Evolutionary conservation across 768 basidiomycete genomes (phyloP), one percentile per base, ranked within the genome.

Genomic region (Podaxis rugospora): DNA sequence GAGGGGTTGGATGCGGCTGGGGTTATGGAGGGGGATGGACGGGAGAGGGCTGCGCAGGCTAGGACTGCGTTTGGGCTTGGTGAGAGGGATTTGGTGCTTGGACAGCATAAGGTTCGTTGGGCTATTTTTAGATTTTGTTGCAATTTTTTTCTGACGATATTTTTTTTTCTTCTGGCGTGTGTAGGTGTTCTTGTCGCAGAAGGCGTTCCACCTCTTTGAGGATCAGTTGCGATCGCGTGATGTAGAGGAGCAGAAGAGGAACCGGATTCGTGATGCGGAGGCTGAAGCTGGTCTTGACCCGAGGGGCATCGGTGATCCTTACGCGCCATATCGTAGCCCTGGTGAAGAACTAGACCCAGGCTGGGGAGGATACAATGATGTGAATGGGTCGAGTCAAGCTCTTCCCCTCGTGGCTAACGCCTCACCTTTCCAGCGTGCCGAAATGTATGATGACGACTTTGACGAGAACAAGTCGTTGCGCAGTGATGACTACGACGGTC

Each of bases 121-220:
- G 2, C 9, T 32, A 61, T 13, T 21, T 36, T 59, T 46, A 36
- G 9, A 5, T 37, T 13, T 32, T 13, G 27, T 35, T 57, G 32
- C 10, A 13, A 35, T 56, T 18, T 25, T 18, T 25, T 18, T 37
- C 39, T 40, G 39, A 40, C 14, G 59, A 51, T 3, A 51, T 39
- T 59, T 55, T 50, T 9, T 1, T 32, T 6, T 2, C 3, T 25
- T 25, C 25, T 25, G 25, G 25, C 25, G 32, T 32, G 7, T 52
- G 0, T 65, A 97, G 95, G 88, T 95, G 49, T 98, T 93, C 82
- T 74, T 99, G 2, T 90, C 89, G 0, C 94, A 95, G 67, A 64
- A 68, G 0, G 90, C 92, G 0, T 98, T 98, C 83, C 92, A 93
- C 63, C 76, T 80, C 1, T 83, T 98, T 16, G 96, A 98, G 70